Conservation (phyloP, 1,284 basidiomycete species). For the Leccinum fuscescens region DNA sequence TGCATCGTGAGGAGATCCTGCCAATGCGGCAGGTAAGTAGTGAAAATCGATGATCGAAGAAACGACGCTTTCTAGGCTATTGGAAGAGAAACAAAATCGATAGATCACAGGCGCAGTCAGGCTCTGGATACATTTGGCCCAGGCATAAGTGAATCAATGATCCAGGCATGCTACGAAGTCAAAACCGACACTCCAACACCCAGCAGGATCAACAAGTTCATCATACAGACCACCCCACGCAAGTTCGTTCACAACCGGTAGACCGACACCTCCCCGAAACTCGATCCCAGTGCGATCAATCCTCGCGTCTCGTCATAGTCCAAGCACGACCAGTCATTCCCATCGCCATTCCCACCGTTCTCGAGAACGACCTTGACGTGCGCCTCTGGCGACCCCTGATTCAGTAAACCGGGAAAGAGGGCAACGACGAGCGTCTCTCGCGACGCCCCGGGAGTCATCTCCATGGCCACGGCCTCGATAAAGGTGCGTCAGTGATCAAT, state of each 20-base stretch:
- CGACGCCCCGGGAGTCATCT: conserved; percentile 17
- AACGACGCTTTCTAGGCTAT: neutral
- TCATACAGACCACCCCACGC: neutral
- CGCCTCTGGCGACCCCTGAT: conserved; percentile 16
- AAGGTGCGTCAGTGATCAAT: conserved; percentile 28
- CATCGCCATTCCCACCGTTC: conserved; percentile 34
- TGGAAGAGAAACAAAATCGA: neutral
- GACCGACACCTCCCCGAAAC: conserved; percentile 45
- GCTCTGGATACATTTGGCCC: too few species aligned
- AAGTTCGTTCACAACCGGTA: conserved; percentile 36
- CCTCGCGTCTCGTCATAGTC: conserved; percentile 58
- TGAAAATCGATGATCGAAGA: neutral
- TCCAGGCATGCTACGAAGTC: neutral
- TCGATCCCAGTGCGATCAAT: conserved; percentile 49
- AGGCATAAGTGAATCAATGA: neutral
- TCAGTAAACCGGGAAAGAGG: conserved; percentile 48
- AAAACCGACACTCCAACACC: conserved; percentile 4
- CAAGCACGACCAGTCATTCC: conserved; percentile 50
- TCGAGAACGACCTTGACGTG: conserved; percentile 28
- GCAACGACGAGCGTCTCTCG: conserved; percentile 45
- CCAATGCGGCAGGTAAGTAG: neutral
- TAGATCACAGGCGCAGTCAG: too few species aligned
- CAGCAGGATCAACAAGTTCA: neutral
- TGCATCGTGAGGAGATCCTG: neutral
- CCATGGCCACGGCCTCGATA: conserved; percentile 17